phyloP scores from a whole-genome alignment of 1,139 yeast species.

The Tardiomyces depauwii region DNA sequence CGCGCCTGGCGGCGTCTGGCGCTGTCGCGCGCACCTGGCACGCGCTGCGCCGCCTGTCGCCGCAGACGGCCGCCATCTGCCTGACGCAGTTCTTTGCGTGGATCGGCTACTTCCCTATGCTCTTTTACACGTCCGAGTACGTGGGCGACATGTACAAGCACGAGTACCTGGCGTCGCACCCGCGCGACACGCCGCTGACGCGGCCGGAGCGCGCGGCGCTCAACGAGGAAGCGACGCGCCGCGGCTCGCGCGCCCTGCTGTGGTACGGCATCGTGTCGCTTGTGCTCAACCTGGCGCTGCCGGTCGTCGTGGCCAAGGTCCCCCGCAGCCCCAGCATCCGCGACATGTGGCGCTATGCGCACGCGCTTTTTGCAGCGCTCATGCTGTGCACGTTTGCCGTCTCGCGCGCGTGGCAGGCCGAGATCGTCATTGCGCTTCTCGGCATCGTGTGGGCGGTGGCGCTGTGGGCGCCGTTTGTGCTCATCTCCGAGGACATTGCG shows the following conservation, averaged over 20 bases:
- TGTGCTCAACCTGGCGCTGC: slow-evolving; percentile 29
- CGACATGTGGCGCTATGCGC: not conserved
- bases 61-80: slow-evolving; percentile 34
- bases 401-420: slow-evolving; percentile 30
- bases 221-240: slow-evolving; percentile 31
- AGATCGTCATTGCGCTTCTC: slow-evolving; percentile 30
- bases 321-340: not conserved
- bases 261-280: slow-evolving; percentile 34
- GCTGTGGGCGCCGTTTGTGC: slow-evolving; percentile 41
- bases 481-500: slow-evolving; percentile 38
- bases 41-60: slow-evolving; percentile 31
- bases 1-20: slow-evolving; percentile 7
- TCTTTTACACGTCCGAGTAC: slow-evolving; percentile 39
- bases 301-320: slow-evolving; percentile 20
- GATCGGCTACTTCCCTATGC: slow-evolving; percentile 41
- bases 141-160: slow-evolving; percentile 36
- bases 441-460: slow-evolving; percentile 44
- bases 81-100: slow-evolving; percentile 39
- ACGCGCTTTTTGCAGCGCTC: not conserved
- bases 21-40: slow-evolving; percentile 21
- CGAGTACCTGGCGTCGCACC: slow-evolving; percentile 20
- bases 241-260: slow-evolving; percentile 34
- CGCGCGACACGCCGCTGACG: slow-evolving; percentile 28
- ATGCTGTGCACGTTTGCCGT: slow-evolving; percentile 18
- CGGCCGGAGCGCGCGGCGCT: slow-evolving; percentile 25